Percentiles rank a stretch among this genome's conserved stretches.
These are phyloP conservation scores for Dalbergia cochinchinensis DNA, from an alignment of 306 rosid genomes.

Conservation along the genomic window DNA sequence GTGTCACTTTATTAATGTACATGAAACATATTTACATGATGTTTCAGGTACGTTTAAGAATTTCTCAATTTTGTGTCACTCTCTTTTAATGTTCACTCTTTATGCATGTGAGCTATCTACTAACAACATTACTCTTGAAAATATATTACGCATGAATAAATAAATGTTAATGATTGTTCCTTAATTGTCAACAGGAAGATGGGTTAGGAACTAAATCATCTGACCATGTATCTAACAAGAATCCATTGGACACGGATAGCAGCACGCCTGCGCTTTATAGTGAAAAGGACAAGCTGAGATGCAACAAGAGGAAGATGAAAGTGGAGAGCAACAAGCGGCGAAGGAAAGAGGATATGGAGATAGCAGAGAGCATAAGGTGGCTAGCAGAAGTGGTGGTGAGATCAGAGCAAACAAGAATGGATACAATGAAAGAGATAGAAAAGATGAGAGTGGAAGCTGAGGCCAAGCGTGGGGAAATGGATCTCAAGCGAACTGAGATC, in stretches of 20 bases:
- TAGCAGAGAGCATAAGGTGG: slow-evolving; percentile 94
- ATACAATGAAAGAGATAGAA: slow-evolving; percentile 88
- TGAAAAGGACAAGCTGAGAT: slow-evolving; percentile 65
- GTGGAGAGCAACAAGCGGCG: slow-evolving; percentile 49
- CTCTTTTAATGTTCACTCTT: background rate
- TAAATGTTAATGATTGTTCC: too few relatives aligned
- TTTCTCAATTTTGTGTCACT: too few relatives aligned
- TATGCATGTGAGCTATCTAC: background rate
- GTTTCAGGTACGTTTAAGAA: too few relatives aligned
- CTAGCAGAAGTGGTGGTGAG: slow-evolving; percentile 87
- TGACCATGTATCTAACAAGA: slow-evolving; percentile 74
- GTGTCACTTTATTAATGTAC: too few relatives aligned
- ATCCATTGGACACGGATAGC: slow-evolving; percentile 76
- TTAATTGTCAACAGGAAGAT: slow-evolving; percentile 61
- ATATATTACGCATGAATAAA: too few relatives aligned
- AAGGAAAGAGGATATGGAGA: slow-evolving; percentile 59
- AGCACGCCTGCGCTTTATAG: slow-evolving; percentile 90
- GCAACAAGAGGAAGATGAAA: slow-evolving; percentile 65
- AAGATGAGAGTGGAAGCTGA: slow-evolving; percentile 95
- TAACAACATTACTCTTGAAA: background rate
- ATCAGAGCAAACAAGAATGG: slow-evolving; percentile 90
- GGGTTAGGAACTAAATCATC: slow-evolving; percentile 63
- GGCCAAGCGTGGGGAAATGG: slow-evolving; percentile 92
- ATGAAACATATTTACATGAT: too few relatives aligned
- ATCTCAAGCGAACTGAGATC: slow-evolving; percentile 86